Base-by-base conservation (phyloP, 78 protist species). In the Fonticula alba region DNA sequence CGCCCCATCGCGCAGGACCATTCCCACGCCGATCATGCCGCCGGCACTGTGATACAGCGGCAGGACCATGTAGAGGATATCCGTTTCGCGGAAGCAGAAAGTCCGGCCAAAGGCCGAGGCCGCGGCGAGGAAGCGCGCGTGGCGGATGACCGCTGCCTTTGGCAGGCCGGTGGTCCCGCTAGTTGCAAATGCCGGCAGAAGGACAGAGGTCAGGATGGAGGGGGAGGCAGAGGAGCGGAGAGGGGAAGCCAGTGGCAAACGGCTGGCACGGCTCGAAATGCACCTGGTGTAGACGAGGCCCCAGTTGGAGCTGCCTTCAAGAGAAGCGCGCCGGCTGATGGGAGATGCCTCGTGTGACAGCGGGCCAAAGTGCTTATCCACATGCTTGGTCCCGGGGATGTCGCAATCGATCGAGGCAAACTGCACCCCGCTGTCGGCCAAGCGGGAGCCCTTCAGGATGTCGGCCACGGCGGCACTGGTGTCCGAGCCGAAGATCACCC, bases 121-220 rank as follows among this genome's bases (percentile, higher is more conserved):
- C 20, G 50, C 66, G n/a, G 53, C 19, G 9, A 35, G 46, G 62
- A 35, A 64, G 59, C 76, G 76, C 29, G 27, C 17, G 69, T 68
- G 70, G 31, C 6, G 26, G 41, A 76, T 54, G 43, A 52, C 10
- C 35, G 71, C 46, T 29, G 74, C 82, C 66, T 77, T 77, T n/a
- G 82, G 82, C 26, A 77, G 43, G 5, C 82, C 82, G 15, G 82
- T 77, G 26, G 82, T 77, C 29, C 82, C 82, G 17, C 65, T 49
- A 20, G 76, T 76, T 66, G 57, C 63, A 49, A 76, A 72, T 62
- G 54, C 52, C 13, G 29, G n/a, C 26, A 64, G 53, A 0, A 37
- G 32, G 5, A 17, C 26, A 20, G 19, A 19, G 35, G 3, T 22
- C 11, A 4, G 63, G 11, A 14, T 4, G 31, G 26, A 2, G 31